Conservation (phyloP, 2,329 filamentous ascomycete genomes). For the Pseudogymnoascus sp. region DNA sequence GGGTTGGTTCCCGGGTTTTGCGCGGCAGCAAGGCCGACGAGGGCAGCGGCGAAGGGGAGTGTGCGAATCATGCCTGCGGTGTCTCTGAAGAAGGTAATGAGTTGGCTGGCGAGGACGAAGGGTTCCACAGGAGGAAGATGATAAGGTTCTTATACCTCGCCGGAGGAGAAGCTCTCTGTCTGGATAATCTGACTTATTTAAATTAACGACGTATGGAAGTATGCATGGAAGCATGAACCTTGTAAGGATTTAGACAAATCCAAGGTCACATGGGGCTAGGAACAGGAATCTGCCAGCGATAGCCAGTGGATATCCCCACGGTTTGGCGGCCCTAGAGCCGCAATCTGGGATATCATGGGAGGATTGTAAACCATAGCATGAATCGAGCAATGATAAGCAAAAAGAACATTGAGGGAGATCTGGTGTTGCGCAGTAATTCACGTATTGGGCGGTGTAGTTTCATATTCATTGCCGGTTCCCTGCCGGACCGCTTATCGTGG, state of each 20-base stretch:
- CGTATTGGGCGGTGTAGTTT: neutral
- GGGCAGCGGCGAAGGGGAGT: neutral
- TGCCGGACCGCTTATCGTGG: neutral
- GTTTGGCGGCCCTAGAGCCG: conserved; percentile 2
- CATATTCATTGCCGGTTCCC: neutral
- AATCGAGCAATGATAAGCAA: neutral
- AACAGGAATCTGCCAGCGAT: neutral
- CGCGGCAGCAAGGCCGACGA: conserved; percentile 23
- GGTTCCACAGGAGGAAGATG: neutral
- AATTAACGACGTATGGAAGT: neutral
- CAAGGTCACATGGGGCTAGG: neutral
- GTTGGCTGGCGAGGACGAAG: neutral
- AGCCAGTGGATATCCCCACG: neutral
- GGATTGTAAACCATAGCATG: neutral
- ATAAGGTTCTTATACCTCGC: neutral
- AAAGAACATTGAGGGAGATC: neutral
- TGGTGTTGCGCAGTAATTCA: neutral
- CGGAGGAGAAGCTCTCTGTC: neutral
- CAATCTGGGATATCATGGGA: neutral
- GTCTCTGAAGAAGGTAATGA: neutral
- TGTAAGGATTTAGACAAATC: neutral
- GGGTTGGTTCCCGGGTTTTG: conserved; percentile 32
- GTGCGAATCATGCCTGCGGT: conserved; percentile 2
- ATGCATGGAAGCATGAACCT: conserved; percentile 1
- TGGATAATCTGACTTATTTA: neutral